phyloP scores from a whole-genome alignment of 2,329 filamentous ascomycete species.

The Lomentospora prolificans region DNA sequence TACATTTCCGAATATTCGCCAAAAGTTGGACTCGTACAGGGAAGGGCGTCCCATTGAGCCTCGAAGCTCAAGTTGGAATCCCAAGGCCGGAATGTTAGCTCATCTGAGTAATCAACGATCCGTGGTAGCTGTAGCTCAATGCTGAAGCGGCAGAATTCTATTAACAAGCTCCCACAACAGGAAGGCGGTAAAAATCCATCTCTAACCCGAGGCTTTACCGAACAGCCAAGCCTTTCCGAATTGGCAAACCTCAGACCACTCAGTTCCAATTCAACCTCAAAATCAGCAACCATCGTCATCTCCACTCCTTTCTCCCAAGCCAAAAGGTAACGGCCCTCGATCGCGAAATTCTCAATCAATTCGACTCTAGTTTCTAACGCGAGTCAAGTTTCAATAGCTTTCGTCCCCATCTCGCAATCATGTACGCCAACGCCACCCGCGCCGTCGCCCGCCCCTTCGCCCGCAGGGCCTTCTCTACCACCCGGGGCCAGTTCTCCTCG shows the following conservation, averaged over 20 bases:
- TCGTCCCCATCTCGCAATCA: slow-evolving; percentile 40
- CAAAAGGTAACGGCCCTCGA: neutral
- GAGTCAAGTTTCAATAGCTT: no score
- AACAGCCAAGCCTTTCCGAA: slow-evolving; percentile 3
- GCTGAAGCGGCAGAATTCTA: slow-evolving; percentile 5
- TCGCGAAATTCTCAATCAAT: neutral
- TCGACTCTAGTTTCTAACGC: neutral
- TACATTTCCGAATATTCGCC: neutral
- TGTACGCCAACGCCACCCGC: slow-evolving; percentile 64
- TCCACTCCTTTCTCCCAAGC: slow-evolving; percentile 1
- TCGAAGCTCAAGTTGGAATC: no score
- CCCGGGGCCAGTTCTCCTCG: slow-evolving; percentile 73
- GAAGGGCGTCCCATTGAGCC: no score
- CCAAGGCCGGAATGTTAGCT: no score
- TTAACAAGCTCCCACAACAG: neutral
- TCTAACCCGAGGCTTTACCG: slow-evolving; percentile 6
- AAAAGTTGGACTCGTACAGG: neutral
- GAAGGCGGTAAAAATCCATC: slow-evolving; percentile 4
- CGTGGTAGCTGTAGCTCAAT: neutral
- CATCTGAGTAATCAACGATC: neutral
- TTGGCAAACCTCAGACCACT: slow-evolving; percentile 9
- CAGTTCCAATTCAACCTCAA: neutral
- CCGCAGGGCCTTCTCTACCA: slow-evolving; percentile 93
- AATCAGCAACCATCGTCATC: slow-evolving; percentile 3
- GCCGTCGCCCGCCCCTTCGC: slow-evolving; percentile 71